These are phyloP conservation scores for Carnegiea gigantea DNA, from an alignment of 179 eudicot genomes.

Conservation along the genomic window DNA sequence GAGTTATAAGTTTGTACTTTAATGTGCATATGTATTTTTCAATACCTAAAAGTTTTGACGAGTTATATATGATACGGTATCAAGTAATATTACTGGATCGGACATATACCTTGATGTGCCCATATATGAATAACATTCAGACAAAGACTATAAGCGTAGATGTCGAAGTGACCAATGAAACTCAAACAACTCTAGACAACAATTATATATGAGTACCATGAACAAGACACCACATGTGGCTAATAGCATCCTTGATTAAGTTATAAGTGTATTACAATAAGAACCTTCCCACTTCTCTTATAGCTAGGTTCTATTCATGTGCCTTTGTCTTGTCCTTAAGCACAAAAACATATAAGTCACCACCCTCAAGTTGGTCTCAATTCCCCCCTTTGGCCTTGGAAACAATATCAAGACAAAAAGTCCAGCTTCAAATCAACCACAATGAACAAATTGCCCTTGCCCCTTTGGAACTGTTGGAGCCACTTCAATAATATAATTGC, in stretches of 20 bases:
- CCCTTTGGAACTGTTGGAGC: conserved; percentile 18
- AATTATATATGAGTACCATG: not conserved
- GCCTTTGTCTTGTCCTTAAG: conserved; percentile 12
- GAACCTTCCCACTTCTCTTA: not conserved
- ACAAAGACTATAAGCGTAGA: not conserved
- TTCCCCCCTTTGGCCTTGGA: not conserved
- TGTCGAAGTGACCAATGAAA: too few species aligned
- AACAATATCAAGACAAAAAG: conserved; percentile 7
- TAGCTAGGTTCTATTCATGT: not conserved
- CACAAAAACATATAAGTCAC: not conserved
- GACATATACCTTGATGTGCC: not conserved
- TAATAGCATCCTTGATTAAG: not conserved
- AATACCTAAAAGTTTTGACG: too few species aligned
- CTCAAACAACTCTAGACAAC: too few species aligned
- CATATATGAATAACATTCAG: not conserved
- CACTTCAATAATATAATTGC: not conserved
- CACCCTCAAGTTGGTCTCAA: not conserved
- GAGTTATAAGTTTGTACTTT: too few species aligned
- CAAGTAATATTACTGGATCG: too few species aligned
- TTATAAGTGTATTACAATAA: not conserved
- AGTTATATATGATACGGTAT: too few species aligned
- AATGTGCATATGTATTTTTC: too few species aligned
- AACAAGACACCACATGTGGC: not conserved
- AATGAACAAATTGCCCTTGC: conserved; percentile 6
- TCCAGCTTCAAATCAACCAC: not conserved